A percentile compares a stretch with the other conserved stretches of the same genome.
Evolutionary conservation across 768 basidiomycete genomes (phyloP).

Genomic region (Naganishia vishniacii): DNA sequence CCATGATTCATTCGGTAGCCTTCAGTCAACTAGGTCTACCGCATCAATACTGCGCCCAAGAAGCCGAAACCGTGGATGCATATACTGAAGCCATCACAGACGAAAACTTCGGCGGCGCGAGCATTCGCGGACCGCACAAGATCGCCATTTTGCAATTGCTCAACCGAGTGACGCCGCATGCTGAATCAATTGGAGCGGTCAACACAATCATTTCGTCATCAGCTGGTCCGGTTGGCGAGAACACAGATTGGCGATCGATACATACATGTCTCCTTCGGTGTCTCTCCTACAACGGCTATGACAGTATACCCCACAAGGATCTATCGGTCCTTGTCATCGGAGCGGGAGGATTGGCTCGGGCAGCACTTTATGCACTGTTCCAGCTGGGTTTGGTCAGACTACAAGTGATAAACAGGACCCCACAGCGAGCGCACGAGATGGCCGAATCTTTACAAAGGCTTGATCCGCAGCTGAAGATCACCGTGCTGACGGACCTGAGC

Average conservation of each 20-base stretch:
- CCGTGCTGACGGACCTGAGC: slow-evolving; percentile 3
- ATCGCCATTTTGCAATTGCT: slow-evolving; percentile 77
- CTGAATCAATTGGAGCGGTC: slow-evolving; percentile 82
- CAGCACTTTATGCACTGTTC: slow-evolving; percentile 83
- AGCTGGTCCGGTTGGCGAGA: slow-evolving; percentile 68
- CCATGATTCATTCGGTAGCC: slow-evolving; percentile 83
- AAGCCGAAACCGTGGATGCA: slow-evolving; percentile 63
- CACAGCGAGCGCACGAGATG: slow-evolving; percentile 56
- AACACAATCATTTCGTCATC: slow-evolving; percentile 69
- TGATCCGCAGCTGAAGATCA: slow-evolving; percentile 19
- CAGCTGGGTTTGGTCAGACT: slow-evolving; percentile 63
- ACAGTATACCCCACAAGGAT: slow-evolving; percentile 33
- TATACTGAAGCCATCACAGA: slow-evolving; percentile 61
- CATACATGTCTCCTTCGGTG: slow-evolving; percentile 42
- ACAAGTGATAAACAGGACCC: slow-evolving; percentile 83
- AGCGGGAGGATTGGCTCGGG: slow-evolving; percentile 88
- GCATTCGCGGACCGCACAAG: slow-evolving; percentile 94
- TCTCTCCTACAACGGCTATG: slow-evolving; percentile 43
- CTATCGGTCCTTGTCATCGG: slow-evolving; percentile 73
- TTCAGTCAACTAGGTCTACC: slow-evolving; percentile 77
- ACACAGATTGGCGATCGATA: slow-evolving; percentile 94
- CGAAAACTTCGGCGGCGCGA: slow-evolving; percentile 83
- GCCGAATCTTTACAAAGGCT: slow-evolving; percentile 9
- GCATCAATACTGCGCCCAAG: slow-evolving; percentile 70
- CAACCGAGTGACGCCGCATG: slow-evolving; percentile 71